Percentiles rank a stretch among this genome's conserved stretches.
phyloP scores from a whole-genome alignment of 2,329 filamentous ascomycete species.

The Calonectria montana region DNA sequence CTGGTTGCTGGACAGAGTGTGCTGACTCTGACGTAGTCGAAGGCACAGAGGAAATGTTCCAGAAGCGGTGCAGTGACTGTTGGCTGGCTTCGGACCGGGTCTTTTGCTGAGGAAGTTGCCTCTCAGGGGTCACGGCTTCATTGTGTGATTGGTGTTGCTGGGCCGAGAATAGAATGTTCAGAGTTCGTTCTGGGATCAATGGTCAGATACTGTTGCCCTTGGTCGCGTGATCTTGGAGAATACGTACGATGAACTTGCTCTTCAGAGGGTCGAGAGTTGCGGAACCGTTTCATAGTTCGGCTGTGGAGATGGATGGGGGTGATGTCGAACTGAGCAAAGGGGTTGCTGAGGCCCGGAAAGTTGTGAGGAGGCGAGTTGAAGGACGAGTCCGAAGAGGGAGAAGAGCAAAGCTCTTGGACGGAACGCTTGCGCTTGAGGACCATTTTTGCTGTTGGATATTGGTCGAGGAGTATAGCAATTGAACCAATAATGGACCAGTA shows the following conservation, averaged over 20 bases:
- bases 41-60: slow-evolving; percentile 61
- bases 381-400: slow-evolving; percentile 57
- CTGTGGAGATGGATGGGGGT: slow-evolving; percentile 60
- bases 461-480: background rate
- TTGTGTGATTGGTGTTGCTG: slow-evolving; percentile 51
- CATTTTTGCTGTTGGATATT: slow-evolving; percentile 35
- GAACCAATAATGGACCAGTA: background rate
- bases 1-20: slow-evolving; percentile 28
- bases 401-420: slow-evolving; percentile 65
- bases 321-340: slow-evolving; percentile 49
- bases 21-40: slow-evolving; percentile 40
- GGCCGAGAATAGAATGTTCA: slow-evolving; percentile 68
- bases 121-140: slow-evolving; percentile 11
- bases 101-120: slow-evolving; percentile 16
- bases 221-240: background rate
- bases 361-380: slow-evolving; percentile 51
- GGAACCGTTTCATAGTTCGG: slow-evolving; percentile 71
- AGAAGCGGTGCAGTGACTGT: slow-evolving; percentile 70
- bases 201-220: slow-evolving; percentile 27
- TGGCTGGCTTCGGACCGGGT: slow-evolving; percentile 48
- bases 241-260: slow-evolving; percentile 65
- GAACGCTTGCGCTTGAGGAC: slow-evolving; percentile 74
- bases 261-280: slow-evolving; percentile 69
- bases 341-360: slow-evolving; percentile 43
- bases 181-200: slow-evolving; percentile 61